These are phyloP conservation scores for Scutellaria galericulata DNA, from an alignment of 257 asterid species.

Conservation along the genomic window DNA sequence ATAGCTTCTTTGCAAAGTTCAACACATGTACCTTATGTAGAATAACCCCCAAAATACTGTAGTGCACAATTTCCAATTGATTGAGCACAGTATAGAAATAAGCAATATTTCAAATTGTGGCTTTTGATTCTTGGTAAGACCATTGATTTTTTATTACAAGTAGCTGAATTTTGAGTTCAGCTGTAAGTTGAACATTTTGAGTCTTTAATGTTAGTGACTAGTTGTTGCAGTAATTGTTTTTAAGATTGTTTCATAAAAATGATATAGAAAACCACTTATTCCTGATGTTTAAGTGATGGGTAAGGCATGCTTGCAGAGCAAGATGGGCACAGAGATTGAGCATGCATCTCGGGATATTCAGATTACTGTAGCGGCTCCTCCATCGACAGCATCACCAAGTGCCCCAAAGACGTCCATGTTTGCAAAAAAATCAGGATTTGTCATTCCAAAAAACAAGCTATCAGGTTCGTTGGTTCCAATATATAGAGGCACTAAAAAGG, in stretches of 20 bases:
- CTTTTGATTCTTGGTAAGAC: constrained; percentile 9
- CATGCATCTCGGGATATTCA: constrained; percentile 51
- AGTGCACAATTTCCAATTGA: not conserved
- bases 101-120: not conserved
- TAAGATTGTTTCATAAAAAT: not conserved
- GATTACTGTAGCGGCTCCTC: constrained; percentile 45
- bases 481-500: constrained; percentile 66
- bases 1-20: not conserved
- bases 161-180: constrained; percentile 10
- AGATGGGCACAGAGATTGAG: constrained; percentile 68
- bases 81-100: constrained; percentile 18
- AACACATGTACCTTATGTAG: not conserved
- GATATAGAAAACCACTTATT: not conserved
- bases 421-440: constrained; percentile 72
- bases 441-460: constrained; percentile 88
- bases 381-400: constrained; percentile 55
- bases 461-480: constrained; percentile 85
- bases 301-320: constrained; percentile 40
- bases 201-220: not conserved
- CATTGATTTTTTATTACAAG: not conserved
- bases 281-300: constrained; percentile 26
- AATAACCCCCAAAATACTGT: not conserved
- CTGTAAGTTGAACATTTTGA: not conserved
- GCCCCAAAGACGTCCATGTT: constrained; percentile 70
- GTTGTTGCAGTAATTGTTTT: not conserved